Evolutionary conservation across 2,329 filamentous ascomycete species (phyloP).

Genomic region (Fusarium begoniae): DNA sequence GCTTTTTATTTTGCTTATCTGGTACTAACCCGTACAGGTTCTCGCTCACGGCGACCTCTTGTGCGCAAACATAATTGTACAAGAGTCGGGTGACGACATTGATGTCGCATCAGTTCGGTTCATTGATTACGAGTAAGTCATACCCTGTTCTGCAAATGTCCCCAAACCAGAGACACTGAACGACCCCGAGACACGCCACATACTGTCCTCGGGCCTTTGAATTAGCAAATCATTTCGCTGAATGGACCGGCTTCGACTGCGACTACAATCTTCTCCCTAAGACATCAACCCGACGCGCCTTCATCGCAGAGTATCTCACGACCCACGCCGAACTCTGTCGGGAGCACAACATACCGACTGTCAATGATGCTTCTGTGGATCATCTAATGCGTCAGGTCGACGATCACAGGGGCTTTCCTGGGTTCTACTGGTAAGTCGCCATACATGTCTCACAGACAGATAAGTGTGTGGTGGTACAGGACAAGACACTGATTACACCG

Average conservation of each 20-base stretch:
- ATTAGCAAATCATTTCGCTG: slow-evolving; percentile 37
- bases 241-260: slow-evolving; percentile 36
- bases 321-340: slow-evolving; percentile 1
- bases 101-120: slow-evolving; percentile 27
- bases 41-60: slow-evolving; percentile 37
- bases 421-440: slow-evolving; percentile 36
- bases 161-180: neutral
- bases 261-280: slow-evolving; percentile 27
- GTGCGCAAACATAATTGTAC: slow-evolving; percentile 36
- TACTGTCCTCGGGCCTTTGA: slow-evolving; percentile 37
- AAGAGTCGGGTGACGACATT: neutral
- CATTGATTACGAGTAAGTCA: slow-evolving; percentile 38
- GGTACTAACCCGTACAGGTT: slow-evolving; percentile 10
- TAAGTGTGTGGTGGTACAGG: neutral
- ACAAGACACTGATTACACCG: neutral
- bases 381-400: slow-evolving; percentile 31
- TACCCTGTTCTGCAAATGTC: neutral
- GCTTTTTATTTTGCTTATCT: neutral
- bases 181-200: slow-evolving; percentile 30
- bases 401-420: slow-evolving; percentile 32
- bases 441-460: neutral
- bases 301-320: slow-evolving; percentile 31
- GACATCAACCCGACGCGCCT: slow-evolving; percentile 23
- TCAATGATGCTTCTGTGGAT: slow-evolving; percentile 25
- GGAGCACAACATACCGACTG: neutral